phyloP scores from a whole-genome alignment of 768 basidiomycete species.

The Asterophora parasitica region DNA sequence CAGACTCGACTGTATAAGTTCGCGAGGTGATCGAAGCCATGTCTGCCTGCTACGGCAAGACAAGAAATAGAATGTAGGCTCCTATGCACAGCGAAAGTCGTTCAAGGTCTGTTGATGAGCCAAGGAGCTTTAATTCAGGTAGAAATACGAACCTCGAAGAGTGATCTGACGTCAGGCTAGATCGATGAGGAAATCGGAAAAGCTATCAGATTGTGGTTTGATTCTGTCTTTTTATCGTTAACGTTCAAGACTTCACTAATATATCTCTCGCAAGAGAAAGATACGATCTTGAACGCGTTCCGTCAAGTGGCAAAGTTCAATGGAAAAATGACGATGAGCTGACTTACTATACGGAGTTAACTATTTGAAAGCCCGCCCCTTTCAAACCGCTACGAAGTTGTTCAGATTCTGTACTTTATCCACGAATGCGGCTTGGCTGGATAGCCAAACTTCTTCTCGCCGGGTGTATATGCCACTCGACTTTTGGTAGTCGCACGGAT shows the following conservation, averaged over 20 bases:
- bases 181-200: neutral
- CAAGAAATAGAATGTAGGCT: neutral
- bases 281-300: too few relatives aligned
- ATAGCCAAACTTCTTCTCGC: constrained; percentile 13
- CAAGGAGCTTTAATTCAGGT: neutral
- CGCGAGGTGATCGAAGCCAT: constrained; percentile 27
- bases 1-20: constrained; percentile 37
- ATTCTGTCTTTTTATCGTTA: neutral
- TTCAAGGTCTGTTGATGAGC: neutral
- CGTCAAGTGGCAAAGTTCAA: too few relatives aligned
- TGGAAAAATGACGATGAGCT: neutral
- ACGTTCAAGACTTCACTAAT: too few relatives aligned
- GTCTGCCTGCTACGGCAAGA: neutral
- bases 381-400: too few relatives aligned
- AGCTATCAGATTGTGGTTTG: too few relatives aligned
- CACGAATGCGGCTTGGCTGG: constrained; percentile 18
- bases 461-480: constrained; percentile 4
- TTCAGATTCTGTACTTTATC: neutral
- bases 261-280: too few relatives aligned
- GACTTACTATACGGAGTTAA: neutral
- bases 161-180: neutral
- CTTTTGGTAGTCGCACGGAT: neutral
- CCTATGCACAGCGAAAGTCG: neutral
- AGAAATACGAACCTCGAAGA: neutral
- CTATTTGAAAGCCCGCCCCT: neutral